Conservation (phyloP, 2,329 filamentous ascomycete genomes). For the Aspergillus sp. region DNA sequence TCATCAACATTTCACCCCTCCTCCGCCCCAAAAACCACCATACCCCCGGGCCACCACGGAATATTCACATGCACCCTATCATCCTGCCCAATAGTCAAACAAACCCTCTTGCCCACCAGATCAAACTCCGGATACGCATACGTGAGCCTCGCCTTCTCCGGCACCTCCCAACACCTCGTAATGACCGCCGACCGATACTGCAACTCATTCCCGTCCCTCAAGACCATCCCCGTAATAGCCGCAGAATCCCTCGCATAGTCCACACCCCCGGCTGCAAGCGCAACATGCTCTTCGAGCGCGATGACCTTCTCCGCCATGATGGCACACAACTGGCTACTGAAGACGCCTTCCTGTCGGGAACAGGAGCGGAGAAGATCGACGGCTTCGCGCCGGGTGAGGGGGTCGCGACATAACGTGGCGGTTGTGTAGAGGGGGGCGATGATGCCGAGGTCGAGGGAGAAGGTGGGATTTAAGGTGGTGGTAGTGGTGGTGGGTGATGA, state of each 20-base stretch:
- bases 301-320: slow-evolving; percentile 25
- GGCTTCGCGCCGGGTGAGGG: slow-evolving; percentile 29
- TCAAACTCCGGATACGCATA: slow-evolving; percentile 11
- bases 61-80: neutral
- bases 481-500: neutral
- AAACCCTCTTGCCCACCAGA: slow-evolving; percentile 3
- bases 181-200: neutral
- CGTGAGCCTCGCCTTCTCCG: slow-evolving; percentile 8
- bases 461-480: slow-evolving; percentile 6
- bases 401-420: slow-evolving; percentile 34
- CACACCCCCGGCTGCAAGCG: neutral
- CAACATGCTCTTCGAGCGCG: slow-evolving; percentile 23
- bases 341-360: slow-evolving; percentile 27
- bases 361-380: slow-evolving; percentile 26
- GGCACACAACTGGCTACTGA: slow-evolving; percentile 23
- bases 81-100: slow-evolving; percentile 5
- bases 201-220: too few relatives aligned
- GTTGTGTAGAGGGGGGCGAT: slow-evolving; percentile 29
- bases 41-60: neutral
- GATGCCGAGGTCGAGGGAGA: slow-evolving; percentile 34
- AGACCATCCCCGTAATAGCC: neutral
- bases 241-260: neutral
- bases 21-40: too few relatives aligned
- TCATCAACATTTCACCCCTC: too few relatives aligned
- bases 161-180: slow-evolving; percentile 7